Evolutionary conservation across 2,329 filamentous ascomycete species (phyloP).

Genomic region (Curvularia sp.): DNA sequence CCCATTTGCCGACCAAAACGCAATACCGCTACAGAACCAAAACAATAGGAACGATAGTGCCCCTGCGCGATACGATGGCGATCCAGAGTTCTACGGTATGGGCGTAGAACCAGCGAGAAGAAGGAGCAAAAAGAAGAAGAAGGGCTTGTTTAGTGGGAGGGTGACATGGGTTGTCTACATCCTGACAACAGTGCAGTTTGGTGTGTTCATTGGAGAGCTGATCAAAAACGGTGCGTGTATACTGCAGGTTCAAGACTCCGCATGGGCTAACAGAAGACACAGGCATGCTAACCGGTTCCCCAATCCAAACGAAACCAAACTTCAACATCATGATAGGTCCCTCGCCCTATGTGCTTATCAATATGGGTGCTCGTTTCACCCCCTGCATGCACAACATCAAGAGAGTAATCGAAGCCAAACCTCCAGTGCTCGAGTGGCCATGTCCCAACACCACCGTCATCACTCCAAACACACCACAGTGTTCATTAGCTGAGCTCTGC

Average conservation of each 20-base stretch:
- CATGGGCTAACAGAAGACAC: constrained; percentile 16
- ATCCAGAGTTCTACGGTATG: constrained; percentile 49
- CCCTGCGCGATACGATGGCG: constrained; percentile 48
- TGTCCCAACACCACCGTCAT: constrained; percentile 79
- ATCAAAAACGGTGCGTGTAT: constrained; percentile 75
- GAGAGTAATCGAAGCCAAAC: constrained; percentile 63
- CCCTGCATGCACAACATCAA: constrained; percentile 92
- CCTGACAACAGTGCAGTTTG: constrained; percentile 77
- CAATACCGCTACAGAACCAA: constrained; percentile 56
- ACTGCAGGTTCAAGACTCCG: not conserved
- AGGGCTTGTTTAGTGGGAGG: constrained; percentile 64
- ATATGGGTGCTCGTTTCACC: constrained; percentile 92
- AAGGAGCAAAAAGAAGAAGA: constrained; percentile 51
- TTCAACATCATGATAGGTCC: constrained; percentile 99
- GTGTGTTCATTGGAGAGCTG: constrained; percentile 88
- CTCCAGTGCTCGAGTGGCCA: constrained; percentile 66
- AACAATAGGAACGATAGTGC: constrained; percentile 50
- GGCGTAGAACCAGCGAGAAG: constrained; percentile 21
- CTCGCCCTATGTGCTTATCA: constrained; percentile 87
- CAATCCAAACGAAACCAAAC: constrained; percentile 78
- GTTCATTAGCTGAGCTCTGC: constrained; percentile 80
- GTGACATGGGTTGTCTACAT: constrained; percentile 83
- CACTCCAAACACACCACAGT: constrained; percentile 61
- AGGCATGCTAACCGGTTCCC: constrained; percentile 79
- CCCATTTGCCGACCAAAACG: constrained; percentile 58